Conservation (phyloP, 2,329 filamentous ascomycete genomes). For the Chrysoporthe cubensis region DNA sequence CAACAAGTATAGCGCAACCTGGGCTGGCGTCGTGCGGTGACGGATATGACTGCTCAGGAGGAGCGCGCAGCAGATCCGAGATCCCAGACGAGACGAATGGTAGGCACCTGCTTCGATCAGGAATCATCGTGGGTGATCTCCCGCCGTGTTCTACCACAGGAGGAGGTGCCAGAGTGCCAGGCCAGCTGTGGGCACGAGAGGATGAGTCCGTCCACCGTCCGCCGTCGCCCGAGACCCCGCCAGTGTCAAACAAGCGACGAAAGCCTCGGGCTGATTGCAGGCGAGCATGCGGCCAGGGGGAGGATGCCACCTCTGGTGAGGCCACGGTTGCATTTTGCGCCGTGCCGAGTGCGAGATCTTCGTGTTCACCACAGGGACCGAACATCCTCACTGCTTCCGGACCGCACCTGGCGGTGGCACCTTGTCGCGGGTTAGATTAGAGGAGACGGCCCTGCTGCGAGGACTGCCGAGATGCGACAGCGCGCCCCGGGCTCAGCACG, state of each 20-base stretch:
- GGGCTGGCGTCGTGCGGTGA: neutral
- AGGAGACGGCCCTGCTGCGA: neutral
- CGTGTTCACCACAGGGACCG: neutral
- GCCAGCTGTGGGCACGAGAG: neutral
- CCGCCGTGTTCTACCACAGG: neutral
- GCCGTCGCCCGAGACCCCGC: neutral
- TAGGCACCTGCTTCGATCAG: neutral
- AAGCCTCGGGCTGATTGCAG: conserved; percentile 21
- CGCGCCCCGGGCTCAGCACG: no score
- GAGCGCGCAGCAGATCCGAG: neutral
- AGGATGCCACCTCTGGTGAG: neutral
- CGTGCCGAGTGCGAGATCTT: neutral
- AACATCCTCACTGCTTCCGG: neutral
- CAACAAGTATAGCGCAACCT: no score
- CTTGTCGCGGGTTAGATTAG: neutral
- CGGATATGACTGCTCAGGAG: neutral
- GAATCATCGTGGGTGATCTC: neutral
- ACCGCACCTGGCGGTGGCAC: neutral
- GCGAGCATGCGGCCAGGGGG: conserved; percentile 10
- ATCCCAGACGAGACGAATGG: neutral
- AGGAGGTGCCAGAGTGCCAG: neutral
- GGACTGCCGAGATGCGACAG: neutral
- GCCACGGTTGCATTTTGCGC: neutral
- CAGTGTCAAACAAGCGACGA: conserved; percentile 16
- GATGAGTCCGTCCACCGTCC: neutral